A percentile compares a stretch with the other conserved stretches of the same genome.
Evolutionary conservation across 257 asterid species (phyloP).

Genomic region (Nicotiana sylvestris): DNA sequence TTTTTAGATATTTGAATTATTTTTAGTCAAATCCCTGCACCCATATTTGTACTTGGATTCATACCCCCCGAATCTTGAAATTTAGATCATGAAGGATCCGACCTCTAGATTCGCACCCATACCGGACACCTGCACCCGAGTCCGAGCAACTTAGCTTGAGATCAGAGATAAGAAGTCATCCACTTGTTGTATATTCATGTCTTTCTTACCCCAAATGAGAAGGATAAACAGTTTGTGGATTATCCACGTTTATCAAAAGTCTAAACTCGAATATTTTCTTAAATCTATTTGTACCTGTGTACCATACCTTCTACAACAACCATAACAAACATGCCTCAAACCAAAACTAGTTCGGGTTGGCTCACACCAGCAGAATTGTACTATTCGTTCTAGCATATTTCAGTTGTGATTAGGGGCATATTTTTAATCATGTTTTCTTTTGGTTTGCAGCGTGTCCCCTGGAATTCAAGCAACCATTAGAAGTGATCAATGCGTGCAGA

Average conservation of each 20-base stretch:
- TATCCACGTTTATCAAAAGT: neutral
- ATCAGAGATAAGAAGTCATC: neutral
- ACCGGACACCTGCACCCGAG: no score
- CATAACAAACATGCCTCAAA: neutral
- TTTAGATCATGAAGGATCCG: no score
- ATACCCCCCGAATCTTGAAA: no score
- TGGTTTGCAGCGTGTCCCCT: conserved; percentile 76
- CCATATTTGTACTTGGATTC: no score
- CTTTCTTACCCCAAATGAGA: neutral
- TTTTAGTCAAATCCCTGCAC: no score
- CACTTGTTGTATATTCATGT: neutral
- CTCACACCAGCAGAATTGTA: neutral
- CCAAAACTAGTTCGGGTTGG: neutral
- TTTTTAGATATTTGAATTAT: no score
- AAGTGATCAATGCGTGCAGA: conserved; percentile 75
- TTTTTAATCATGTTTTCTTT: neutral
- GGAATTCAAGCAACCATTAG: conserved; percentile 68
- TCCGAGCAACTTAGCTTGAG: neutral
- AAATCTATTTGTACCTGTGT: neutral
- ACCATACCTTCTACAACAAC: neutral
- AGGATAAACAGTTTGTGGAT: neutral
- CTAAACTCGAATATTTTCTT: neutral
- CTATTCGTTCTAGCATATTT: neutral
- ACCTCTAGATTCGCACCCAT: no score
- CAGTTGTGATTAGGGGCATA: neutral